Base-by-base conservation (phyloP, 345 rosid species). In the Barbarea vulgaris region DNA sequence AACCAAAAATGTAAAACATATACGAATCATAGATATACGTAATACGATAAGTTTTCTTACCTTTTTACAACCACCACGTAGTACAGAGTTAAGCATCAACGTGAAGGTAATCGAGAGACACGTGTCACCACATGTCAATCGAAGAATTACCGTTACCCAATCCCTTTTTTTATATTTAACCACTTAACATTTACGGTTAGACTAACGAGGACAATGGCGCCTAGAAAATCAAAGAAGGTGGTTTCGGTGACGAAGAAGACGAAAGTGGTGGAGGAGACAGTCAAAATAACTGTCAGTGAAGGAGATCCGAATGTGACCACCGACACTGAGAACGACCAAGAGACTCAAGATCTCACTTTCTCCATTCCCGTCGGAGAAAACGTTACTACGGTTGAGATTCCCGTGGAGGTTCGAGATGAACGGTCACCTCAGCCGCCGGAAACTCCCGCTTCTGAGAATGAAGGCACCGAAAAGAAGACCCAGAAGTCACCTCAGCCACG, bases 221-320 rank as follows among this genome's bases (percentile, higher is more conserved):
- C 81, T 19, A 71, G 47, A 65, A 77, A 47, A 56, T 12, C 54
- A 56, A 70, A 71, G 36, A 70, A 71, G 36, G 67, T 77, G 13
- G 63, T 71, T 48, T 71, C 81, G 1, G 77, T 77, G 62, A 77
- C 80, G 54, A 70, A 70, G 76, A 77, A 77, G 72, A 71, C 71
- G 56, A 71, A 21, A 77, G 67, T 77, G 6, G 77, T 71, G 0
- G 72, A 77, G 15, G 72, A 71, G 19, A 77, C 77, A 2, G 7
- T 77, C 61, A 48, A 64, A 27, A 55, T 77, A 7, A 77, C 72
- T 7, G 25, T 77, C 14, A 27, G 55, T 0, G 77, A 77, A 18
- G 68, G 67, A 25, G 67, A 70, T 44, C 53, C 60, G 3, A 64
- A 27, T 25, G 61, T 36, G 11, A 69, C 31, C 12, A 70, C 72